A percentile compares a stretch with the other conserved stretches of the same genome.
Conservation (phyloP, 768 basidiomycete genomes). For the Leucocoprinus birnbaumii region DNA sequence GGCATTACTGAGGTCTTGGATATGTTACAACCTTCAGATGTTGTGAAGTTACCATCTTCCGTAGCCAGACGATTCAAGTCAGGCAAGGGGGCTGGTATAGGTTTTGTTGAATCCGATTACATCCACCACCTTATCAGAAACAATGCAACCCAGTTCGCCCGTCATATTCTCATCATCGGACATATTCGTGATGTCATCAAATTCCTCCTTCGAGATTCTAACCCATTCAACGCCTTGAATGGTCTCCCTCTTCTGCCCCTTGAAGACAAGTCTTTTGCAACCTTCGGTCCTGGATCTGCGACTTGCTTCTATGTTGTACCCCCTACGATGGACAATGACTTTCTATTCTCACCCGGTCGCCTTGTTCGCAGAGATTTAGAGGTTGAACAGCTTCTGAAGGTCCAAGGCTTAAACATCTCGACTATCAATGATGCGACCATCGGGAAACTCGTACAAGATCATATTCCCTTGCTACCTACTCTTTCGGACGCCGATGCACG, state of each 20-base stretch:
- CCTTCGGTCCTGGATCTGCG: constrained; percentile 16
- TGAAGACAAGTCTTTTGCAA: constrained; percentile 27
- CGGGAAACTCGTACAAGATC: constrained; percentile 1
- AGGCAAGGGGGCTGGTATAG: neutral
- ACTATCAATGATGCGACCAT: neutral
- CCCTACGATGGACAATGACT: constrained; percentile 4
- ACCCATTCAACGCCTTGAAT: constrained; percentile 15
- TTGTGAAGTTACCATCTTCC: neutral
- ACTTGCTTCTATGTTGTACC: constrained; percentile 26
- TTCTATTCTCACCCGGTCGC: constrained; percentile 20
- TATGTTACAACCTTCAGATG: neutral
- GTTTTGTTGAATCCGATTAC: constrained; percentile 2
- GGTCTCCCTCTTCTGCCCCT: constrained; percentile 35
- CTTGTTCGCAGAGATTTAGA: neutral
- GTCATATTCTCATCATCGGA: constrained; percentile 20
- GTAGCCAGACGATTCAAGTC: neutral
- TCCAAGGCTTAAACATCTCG: neutral
- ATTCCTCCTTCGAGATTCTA: constrained; percentile 20
- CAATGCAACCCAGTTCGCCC: neutral
- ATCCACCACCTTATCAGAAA: constrained; percentile 5
- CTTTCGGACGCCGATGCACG: neutral
- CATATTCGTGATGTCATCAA: constrained; percentile 23
- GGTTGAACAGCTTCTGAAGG: neutral
- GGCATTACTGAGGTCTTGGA: neutral
- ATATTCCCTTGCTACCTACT: neutral